Conservation (phyloP, 2,329 filamentous ascomycete species). For the Sarocladium strictum region DNA sequence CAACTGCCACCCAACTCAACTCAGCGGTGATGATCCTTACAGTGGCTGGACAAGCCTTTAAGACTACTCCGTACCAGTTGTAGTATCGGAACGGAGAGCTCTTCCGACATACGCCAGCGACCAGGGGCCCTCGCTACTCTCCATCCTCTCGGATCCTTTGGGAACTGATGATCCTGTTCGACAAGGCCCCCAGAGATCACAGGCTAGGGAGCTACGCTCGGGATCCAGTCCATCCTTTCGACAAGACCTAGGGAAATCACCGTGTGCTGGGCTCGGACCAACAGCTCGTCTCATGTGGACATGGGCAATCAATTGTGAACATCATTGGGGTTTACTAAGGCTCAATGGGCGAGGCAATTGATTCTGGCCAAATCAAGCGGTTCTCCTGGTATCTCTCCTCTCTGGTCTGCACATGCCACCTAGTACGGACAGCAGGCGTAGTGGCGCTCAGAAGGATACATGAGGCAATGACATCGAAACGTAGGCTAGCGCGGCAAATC, state of each 20-base stretch:
- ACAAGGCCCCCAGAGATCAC: background rate
- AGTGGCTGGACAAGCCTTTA: background rate
- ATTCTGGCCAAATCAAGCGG: too few species aligned
- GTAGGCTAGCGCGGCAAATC: too few species aligned
- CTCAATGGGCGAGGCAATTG: too few species aligned
- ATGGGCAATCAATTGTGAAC: background rate
- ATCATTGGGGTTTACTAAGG: too few species aligned
- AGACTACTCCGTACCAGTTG: background rate
- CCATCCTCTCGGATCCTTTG: background rate
- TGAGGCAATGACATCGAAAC: too few species aligned
- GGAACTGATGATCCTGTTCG: constrained; percentile 1
- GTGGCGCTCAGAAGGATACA: too few species aligned
- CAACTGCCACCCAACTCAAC: background rate
- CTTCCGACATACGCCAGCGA: constrained; percentile 1
- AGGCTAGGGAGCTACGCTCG: background rate
- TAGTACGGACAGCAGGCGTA: too few species aligned
- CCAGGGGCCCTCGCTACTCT: background rate
- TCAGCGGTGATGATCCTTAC: background rate
- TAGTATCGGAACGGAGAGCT: constrained; percentile 7
- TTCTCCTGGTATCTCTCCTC: too few species aligned
- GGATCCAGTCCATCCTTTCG: background rate
- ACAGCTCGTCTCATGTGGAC: background rate
- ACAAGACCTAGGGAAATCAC: background rate
- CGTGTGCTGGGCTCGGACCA: background rate
- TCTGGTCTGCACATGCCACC: too few species aligned